These are phyloP conservation scores for Mollisiaceae sp. DNA, from an alignment of 2,329 filamentous ascomycete species.

Conservation along the genomic window DNA sequence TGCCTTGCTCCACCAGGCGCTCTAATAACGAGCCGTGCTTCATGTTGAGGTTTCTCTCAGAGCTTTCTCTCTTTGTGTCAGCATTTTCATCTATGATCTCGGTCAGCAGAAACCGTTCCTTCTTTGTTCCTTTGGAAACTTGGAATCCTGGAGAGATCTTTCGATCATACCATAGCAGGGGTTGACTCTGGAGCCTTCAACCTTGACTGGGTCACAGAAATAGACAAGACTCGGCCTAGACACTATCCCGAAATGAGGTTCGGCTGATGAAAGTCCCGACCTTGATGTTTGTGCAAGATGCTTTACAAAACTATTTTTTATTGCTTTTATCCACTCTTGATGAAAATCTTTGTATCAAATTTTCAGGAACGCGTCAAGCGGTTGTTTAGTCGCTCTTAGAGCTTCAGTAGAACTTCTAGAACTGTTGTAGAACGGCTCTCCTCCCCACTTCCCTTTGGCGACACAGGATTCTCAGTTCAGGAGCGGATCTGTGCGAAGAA, in stretches of 20 bases:
- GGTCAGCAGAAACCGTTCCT: neutral
- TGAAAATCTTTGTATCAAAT: conserved; percentile 1
- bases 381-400: conserved; percentile 11
- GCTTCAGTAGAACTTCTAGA: neutral
- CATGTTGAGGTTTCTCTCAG: conserved; percentile 9
- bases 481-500: conserved; percentile 14
- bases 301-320: neutral
- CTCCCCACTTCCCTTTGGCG: neutral
- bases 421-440: neutral
- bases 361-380: conserved; percentile 28
- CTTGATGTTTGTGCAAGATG: neutral
- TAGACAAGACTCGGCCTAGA: conserved; percentile 11
- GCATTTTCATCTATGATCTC: conserved; percentile 13
- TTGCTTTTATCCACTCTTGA: neutral
- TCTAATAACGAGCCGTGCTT: neutral
- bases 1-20: neutral
- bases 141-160: conserved; percentile 11
- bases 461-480: neutral
- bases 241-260: conserved; percentile 15
- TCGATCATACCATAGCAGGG: conserved; percentile 4
- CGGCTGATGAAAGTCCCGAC: conserved; percentile 1
- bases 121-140: conserved; percentile 7
- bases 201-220: neutral
- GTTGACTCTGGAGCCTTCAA: neutral
- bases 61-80: neutral